Base-by-base conservation (phyloP, 2,329 filamentous ascomycete species). In the Colletotrichum echinochloae region DNA sequence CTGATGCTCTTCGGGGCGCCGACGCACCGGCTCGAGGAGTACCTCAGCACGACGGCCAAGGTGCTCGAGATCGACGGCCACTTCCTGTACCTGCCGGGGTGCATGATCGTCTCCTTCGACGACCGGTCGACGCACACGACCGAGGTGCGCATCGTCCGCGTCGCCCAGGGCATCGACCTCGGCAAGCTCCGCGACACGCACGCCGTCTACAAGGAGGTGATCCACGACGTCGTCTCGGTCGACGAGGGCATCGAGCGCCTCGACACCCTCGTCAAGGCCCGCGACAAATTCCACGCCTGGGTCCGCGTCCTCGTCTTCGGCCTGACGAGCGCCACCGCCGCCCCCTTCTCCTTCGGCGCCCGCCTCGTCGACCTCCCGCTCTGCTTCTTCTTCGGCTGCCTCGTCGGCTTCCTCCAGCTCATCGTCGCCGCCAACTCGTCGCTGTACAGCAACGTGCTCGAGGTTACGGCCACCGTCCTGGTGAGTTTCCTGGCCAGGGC, bases 81-180 rank as follows among this genome's bases (percentile, higher is more conserved):
- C 75, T 97, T 96, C 75, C 83, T 97, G 33, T 97, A 97, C 76
- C 87, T 97, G 46, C 94, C 94, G 0, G 94, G 94, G 6, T 96
- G 93, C 76, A 97, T 97, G 94, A 92, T 97, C 68, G 90, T 97
- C 74, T 95, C 94, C 0, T 97, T 97, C 76, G 94, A 93, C 77
- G 92, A 95, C 74, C 81, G 78, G 60, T 82, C 86, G 0, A 90
- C 89, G 0, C 90, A 91, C 73, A 92, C 90, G 0, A 90, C 89
- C 20, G 89, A 91, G 75, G 89, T 92, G 70, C 88, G 90, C 73
- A 87, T 92, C 35, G 89, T 92, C 6, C 85, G 89, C 16, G 84
- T 85, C 0, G 78, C 78, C 1, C 88, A 90, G 73, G 88, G 87
- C 5, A 83, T 91, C 44, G 87, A 91, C 75, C 82, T 91, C 1